Evolutionary conservation across 148 eudicot species (phyloP).

Genomic region (Rhododendron molle): DNA sequence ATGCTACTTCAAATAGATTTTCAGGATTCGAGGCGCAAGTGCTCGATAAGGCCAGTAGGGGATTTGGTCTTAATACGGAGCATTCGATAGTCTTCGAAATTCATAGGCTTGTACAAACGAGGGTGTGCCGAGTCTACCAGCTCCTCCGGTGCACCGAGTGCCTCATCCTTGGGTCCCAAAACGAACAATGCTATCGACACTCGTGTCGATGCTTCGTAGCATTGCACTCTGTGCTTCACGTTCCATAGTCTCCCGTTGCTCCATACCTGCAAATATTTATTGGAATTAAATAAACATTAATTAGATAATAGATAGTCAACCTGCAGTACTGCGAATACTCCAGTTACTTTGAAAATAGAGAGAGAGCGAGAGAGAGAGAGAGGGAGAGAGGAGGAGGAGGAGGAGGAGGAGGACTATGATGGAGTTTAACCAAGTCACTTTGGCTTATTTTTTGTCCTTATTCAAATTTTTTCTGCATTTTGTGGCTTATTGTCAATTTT

Average conservation of each 20-base stretch:
- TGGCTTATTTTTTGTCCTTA: too few relatives aligned
- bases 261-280: conserved; percentile 10
- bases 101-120: neutral
- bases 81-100: conserved; percentile 5
- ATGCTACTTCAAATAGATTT: neutral
- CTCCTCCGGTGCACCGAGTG: neutral
- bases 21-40: neutral
- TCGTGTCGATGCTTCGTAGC: conserved; percentile 4
- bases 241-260: conserved; percentile 11
- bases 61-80: neutral
- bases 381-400: too few relatives aligned
- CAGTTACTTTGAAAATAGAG: too few relatives aligned
- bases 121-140: conserved; percentile 2
- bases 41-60: conserved; percentile 1
- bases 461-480: too few relatives aligned
- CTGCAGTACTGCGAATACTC: too few relatives aligned
- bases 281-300: too few relatives aligned
- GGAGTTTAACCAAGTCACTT: too few relatives aligned
- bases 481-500: too few relatives aligned
- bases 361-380: too few relatives aligned
- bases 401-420: too few relatives aligned
- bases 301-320: too few relatives aligned
- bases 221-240: conserved; percentile 15
- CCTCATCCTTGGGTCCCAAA: conserved; percentile 2
- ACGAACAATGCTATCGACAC: conserved; percentile 5